Conservation (phyloP, 2,329 filamentous ascomycete genomes). For the Colletotrichum chlorophyti region DNA sequence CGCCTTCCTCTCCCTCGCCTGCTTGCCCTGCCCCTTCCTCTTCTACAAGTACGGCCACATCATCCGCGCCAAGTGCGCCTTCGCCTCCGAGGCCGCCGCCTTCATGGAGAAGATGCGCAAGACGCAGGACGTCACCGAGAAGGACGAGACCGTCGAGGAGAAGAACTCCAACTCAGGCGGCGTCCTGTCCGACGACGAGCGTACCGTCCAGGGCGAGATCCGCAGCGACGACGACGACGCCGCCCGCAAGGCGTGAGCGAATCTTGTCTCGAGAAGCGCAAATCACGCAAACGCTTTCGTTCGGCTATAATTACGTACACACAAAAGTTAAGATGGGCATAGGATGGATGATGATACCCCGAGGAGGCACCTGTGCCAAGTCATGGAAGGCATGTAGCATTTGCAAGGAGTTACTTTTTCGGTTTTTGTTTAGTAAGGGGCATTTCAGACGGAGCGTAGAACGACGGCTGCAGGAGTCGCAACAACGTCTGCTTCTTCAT, state of each 20-base stretch:
- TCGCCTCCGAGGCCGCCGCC: constrained; percentile 62
- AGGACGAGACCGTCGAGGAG: constrained; percentile 28
- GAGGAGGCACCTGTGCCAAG: constrained; percentile 2
- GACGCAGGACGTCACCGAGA: constrained; percentile 21
- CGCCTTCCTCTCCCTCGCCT: constrained; percentile 75
- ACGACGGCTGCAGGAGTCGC: background rate
- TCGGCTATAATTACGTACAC: constrained; percentile 5
- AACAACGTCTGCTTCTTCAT: too few relatives aligned
- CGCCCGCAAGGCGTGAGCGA: background rate
- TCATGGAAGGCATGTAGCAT: constrained; percentile 19
- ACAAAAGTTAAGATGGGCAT: constrained; percentile 6
- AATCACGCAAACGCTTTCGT: too few relatives aligned
- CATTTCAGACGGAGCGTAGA: constrained; percentile 5
- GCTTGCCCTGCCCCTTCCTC: constrained; percentile 76
- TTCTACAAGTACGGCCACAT: constrained; percentile 72
- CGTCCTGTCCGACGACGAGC: constrained; percentile 27
- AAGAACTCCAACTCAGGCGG: constrained; percentile 11
- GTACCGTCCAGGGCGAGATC: constrained; percentile 15
- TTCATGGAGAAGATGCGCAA: constrained; percentile 57
- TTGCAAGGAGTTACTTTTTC: constrained; percentile 23
- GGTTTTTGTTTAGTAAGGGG: background rate
- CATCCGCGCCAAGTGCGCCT: constrained; percentile 62
- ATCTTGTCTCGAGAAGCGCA: too few relatives aligned
- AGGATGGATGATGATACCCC: constrained; percentile 24
- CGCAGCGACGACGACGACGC: constrained; percentile 13